A percentile compares a stretch with the other conserved stretches of the same genome.
Conservation (phyloP, 176 grass and related monocot species). For the Aegilops umbellulata region DNA sequence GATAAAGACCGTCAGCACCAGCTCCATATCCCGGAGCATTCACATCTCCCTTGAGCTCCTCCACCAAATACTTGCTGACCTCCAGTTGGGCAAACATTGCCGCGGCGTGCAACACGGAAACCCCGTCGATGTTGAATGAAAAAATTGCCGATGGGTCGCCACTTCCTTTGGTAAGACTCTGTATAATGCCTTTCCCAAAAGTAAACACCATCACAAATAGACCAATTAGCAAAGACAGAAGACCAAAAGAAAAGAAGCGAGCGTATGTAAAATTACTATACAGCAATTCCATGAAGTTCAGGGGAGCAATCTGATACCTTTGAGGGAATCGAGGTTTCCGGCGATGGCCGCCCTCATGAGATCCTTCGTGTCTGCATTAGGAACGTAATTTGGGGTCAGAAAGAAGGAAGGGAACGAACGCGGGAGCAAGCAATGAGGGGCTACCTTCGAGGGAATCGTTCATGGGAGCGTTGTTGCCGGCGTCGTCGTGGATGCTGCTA, state of each 20-base stretch:
- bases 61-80: conserved; percentile 30
- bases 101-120: background rate
- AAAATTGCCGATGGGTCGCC: background rate
- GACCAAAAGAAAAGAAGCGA: background rate
- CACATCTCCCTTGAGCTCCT: conserved; percentile 18
- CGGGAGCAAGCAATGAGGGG: background rate
- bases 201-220: background rate
- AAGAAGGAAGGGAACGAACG: background rate
- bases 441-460: no score
- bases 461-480: no score
- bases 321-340: conserved; percentile 10
- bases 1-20: background rate
- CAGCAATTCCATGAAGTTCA: background rate
- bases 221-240: background rate
- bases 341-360: background rate
- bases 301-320: background rate
- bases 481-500: no score
- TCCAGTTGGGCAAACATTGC: conserved; percentile 5
- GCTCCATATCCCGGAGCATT: background rate
- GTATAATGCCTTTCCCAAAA: background rate
- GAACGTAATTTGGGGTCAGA: background rate
- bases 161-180: background rate
- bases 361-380: background rate
- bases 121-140: background rate
- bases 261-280: no score